These are phyloP conservation scores for Pythium volutum DNA, from an alignment of 352 stramenopile genomes.

Conservation along the genomic window DNA sequence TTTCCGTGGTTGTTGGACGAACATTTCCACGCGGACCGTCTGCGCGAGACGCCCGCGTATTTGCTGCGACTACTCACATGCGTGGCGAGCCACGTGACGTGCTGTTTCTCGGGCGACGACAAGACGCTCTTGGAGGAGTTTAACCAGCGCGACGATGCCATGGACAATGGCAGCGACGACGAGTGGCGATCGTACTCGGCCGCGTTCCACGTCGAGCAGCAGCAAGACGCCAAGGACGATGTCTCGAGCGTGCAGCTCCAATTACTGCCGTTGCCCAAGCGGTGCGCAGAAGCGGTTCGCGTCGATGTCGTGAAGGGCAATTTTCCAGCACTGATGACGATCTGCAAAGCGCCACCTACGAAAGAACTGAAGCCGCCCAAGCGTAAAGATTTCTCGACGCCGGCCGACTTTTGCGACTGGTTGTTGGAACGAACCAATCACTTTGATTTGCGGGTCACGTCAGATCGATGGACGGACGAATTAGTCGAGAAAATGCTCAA, in stretches of 20 bases:
- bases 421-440: neutral
- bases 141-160: constrained; percentile 6
- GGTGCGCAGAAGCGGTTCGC: neutral
- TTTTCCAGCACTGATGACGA: constrained; percentile 4
- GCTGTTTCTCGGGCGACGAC: constrained; percentile 44
- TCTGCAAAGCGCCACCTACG: neutral
- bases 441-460: constrained; percentile 4
- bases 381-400: neutral
- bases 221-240: constrained; percentile 22
- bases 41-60: constrained; percentile 42
- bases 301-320: constrained; percentile 12
- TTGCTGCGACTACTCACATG: constrained; percentile 64
- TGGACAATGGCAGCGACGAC: constrained; percentile 7
- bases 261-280: neutral
- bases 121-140: constrained; percentile 25
- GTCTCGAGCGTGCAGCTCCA: neutral
- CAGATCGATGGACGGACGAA: neutral
- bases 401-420: constrained; percentile 4
- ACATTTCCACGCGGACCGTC: constrained; percentile 33
- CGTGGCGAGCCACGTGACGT: constrained; percentile 45
- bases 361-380: constrained; percentile 3
- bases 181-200: constrained; percentile 37
- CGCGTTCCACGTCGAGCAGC: constrained; percentile 30
- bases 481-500: neutral
- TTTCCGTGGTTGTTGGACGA: constrained; percentile 61